Conservation (phyloP, 148 eudicot species). For the Rhododendron vialii region DNA sequence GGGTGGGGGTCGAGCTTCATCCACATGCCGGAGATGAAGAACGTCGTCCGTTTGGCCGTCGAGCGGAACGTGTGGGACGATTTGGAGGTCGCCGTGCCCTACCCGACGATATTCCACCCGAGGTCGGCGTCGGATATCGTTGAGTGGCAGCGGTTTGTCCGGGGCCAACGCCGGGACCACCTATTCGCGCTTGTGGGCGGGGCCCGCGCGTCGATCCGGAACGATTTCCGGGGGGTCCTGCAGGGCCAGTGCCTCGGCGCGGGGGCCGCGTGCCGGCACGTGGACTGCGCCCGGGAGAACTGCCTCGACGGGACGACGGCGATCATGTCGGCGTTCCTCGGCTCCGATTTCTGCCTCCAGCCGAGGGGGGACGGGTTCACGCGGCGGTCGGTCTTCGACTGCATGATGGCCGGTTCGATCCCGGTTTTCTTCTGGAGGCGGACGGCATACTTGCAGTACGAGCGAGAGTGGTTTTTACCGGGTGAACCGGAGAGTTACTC, state of each 20-base stretch:
- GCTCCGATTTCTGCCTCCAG: constrained; percentile 50
- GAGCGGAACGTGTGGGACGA: constrained; percentile 61
- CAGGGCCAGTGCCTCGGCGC: constrained; percentile 27
- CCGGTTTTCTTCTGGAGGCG: constrained; percentile 91
- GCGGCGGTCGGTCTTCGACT: constrained; percentile 46
- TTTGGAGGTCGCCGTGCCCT: constrained; percentile 63
- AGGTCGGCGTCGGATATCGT: constrained; percentile 25
- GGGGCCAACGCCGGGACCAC: constrained; percentile 26
- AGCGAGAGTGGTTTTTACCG: constrained; percentile 63
- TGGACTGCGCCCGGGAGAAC: constrained; percentile 34
- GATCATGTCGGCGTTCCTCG: constrained; percentile 27
- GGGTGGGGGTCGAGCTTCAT: constrained; percentile 61
- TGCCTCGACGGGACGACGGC: constrained; percentile 32
- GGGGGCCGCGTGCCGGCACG: constrained; percentile 25
- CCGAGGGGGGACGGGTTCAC: constrained; percentile 58
- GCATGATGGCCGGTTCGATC: constrained; percentile 60
- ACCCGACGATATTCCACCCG: constrained; percentile 92
- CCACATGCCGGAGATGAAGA: constrained; percentile 42
- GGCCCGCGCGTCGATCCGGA: constrained; percentile 18
- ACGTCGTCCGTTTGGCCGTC: constrained; percentile 48
- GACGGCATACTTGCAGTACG: constrained; percentile 76
- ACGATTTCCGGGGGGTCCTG: constrained; percentile 32
- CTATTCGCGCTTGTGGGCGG: constrained; percentile 41
- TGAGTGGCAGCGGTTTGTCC: constrained; percentile 60
- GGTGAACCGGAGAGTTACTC: constrained; percentile 78